phyloP scores from a whole-genome alignment of 2,329 filamentous ascomycete species.

The Pseudogymnoascus sp. region DNA sequence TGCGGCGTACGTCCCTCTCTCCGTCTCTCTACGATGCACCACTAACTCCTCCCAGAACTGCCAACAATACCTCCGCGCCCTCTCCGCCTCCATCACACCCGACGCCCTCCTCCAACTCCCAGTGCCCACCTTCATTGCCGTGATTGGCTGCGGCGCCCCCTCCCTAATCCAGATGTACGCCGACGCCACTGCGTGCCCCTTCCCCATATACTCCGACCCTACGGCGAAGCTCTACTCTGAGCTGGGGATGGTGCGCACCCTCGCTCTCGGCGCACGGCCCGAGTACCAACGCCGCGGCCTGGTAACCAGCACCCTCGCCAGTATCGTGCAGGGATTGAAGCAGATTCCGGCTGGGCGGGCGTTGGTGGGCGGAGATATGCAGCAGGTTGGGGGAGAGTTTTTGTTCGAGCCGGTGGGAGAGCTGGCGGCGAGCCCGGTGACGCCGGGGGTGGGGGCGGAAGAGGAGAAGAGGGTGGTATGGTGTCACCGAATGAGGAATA shows the following conservation, averaged over 20 bases:
- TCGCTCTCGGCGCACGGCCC: constrained; percentile 40
- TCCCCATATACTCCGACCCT: constrained; percentile 52
- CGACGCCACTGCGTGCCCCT: constrained; percentile 41
- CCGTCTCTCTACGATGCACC: neutral
- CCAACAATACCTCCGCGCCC: constrained; percentile 29
- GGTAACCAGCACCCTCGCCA: constrained; percentile 31
- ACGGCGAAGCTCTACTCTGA: constrained; percentile 44
- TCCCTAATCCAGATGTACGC: constrained; percentile 48
- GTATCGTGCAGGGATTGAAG: constrained; percentile 39
- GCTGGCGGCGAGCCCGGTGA: constrained; percentile 16
- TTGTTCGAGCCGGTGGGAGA: constrained; percentile 28
- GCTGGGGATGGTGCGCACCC: constrained; percentile 46
- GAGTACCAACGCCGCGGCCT: constrained; percentile 41
- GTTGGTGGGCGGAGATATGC: constrained; percentile 43
- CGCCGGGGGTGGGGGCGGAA: neutral
- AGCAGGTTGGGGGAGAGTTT: constrained; percentile 42
- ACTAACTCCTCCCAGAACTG: constrained; percentile 24
- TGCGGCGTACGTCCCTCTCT: constrained; percentile 25
- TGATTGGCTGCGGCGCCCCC: constrained; percentile 51
- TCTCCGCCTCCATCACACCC: constrained; percentile 25
- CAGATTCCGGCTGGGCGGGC: constrained; percentile 33
- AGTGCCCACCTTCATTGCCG: constrained; percentile 34
- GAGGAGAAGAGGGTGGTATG: constrained; percentile 59
- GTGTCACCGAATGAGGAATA: constrained; percentile 77
- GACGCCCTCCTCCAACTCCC: constrained; percentile 26